These are phyloP conservation scores for Lenzites betulinus DNA, from an alignment of 768 basidiomycete species.

Conservation along the genomic window DNA sequence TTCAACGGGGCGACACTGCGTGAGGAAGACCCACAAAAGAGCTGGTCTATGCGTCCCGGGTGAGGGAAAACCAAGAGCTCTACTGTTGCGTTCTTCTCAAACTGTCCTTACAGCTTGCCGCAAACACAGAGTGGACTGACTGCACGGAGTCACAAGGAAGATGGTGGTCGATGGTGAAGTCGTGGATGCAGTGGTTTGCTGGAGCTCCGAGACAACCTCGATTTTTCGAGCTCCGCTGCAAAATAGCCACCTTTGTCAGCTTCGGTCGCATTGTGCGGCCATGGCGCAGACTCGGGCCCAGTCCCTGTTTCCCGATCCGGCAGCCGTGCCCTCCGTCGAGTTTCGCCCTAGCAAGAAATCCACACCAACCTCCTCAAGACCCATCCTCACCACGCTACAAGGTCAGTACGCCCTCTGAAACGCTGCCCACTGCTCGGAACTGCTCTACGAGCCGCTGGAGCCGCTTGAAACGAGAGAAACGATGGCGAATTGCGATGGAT, in stretches of 20 bases:
- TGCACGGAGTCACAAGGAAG: conserved; percentile 31
- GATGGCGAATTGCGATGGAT: conserved; percentile 38
- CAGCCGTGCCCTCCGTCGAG: conserved; percentile 19
- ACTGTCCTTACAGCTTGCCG: conserved; percentile 31
- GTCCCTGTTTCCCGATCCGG: conserved; percentile 26
- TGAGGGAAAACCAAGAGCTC: conserved; percentile 12
- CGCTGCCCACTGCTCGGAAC: neutral
- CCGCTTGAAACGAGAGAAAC: conserved; percentile 1
- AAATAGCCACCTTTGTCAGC: conserved; percentile 3
- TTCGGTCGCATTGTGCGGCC: neutral
- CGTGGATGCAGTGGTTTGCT: conserved; percentile 26
- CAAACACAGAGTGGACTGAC: conserved; percentile 18
- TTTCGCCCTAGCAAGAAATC: conserved; percentile 21
- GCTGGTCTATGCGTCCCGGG: conserved; percentile 12
- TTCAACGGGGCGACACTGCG: conserved; percentile 1
- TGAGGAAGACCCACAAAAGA: conserved; percentile 7
- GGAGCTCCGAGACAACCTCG: conserved; percentile 12
- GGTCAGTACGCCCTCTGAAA: conserved; percentile 28
- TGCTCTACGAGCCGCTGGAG: neutral
- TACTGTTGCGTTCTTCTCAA: conserved; percentile 17
- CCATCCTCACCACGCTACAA: conserved; percentile 26
- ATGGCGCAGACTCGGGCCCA: conserved; percentile 22
- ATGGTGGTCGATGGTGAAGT: conserved; percentile 50
- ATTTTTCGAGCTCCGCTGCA: conserved; percentile 38
- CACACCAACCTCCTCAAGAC: conserved; percentile 36